These are phyloP conservation scores for Saccharomyces pastorianus DNA, from an alignment of 1,139 yeast genomes.

Conservation along the genomic window DNA sequence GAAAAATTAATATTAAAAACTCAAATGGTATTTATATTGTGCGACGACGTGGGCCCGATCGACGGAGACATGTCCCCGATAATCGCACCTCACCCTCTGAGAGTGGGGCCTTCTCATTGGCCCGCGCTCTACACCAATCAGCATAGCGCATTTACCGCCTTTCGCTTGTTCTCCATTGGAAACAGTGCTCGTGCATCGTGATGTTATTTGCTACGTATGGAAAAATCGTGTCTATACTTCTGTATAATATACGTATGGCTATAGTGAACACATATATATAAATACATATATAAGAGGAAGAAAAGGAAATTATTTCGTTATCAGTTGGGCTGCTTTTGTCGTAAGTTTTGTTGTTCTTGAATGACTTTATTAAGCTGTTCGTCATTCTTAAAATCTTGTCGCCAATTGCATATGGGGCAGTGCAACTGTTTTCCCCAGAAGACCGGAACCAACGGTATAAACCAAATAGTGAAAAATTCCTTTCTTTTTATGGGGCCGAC, in stretches of 20 bases:
- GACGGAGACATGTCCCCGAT: constrained; percentile 1
- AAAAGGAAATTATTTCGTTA: no score
- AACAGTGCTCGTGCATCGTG: not conserved
- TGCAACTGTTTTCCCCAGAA: constrained; percentile 40
- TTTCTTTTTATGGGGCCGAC: constrained; percentile 38
- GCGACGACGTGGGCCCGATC: constrained; percentile 1
- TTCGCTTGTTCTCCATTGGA: not conserved
- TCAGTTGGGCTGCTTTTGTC: not conserved
- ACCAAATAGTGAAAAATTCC: constrained; percentile 41
- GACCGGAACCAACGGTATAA: constrained; percentile 40
- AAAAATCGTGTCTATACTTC: not conserved
- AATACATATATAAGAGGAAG: not conserved
- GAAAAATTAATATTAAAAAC: not conserved
- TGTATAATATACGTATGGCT: no score
- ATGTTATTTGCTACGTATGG: not conserved
- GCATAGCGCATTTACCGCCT: not conserved
- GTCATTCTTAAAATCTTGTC: constrained; percentile 35
- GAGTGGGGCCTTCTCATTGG: constrained; percentile 1
- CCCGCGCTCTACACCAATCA: not conserved
- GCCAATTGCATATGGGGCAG: constrained; percentile 41
- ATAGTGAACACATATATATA: not conserved
- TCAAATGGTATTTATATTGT: not conserved
- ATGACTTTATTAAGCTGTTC: constrained; percentile 34
- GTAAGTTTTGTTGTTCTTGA: constrained; percentile 22
- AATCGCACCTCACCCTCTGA: constrained; percentile 1